Base-by-base conservation (phyloP, 2,329 filamentous ascomycete species). In the Cercospora zeina region DNA sequence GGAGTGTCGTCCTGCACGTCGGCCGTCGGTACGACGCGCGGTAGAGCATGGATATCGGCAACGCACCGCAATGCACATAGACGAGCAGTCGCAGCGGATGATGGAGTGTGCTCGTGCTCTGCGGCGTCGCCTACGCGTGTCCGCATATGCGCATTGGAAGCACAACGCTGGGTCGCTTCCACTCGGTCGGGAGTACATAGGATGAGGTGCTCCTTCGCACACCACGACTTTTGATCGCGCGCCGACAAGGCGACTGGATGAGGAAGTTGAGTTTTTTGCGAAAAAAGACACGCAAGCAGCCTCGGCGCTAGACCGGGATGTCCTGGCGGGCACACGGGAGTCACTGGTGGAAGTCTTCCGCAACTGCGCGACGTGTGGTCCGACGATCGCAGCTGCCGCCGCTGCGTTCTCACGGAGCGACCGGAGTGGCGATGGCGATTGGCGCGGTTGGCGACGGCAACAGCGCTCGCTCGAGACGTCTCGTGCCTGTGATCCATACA, bases 271-370 rank as follows among this genome's bases (percentile, higher is more conserved):
- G 39, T 45, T 45, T 24, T 42, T 11, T 45, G 39, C 53, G 53
- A 27, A 42, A 34, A 30, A 16, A 60, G 53, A 63, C 61, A 61
- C 63, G 63, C 61, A 65, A 61, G 57, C 61, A 27, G 55, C 54
- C 54, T 54, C 11, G 54, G 24, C 54, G 37, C 54, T 57, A 57
- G 39, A 19, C 54, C 36, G 19, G 54, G 54, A 57, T 45, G 24
- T 34, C 54, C 34, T 57, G 54, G 24, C 39, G 21, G 54, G 30
- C 27, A 27, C n/a, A 24, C 39, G 50, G 14, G 10, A 8, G 14
- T 54, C n/a, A 19, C 31, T 34, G 54, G 34, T 34, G 54, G 34
- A 57, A 30, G 39, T 13, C 10, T 24, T 45, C 16, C 39, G 39
- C 39, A 45, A 45, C 39, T 45, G 39, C 33, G 51, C 51, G 27